These are phyloP conservation scores for Wickerhamomyces kurtzmanii DNA, from an alignment of 805 yeast genomes.

Conservation along the genomic window DNA sequence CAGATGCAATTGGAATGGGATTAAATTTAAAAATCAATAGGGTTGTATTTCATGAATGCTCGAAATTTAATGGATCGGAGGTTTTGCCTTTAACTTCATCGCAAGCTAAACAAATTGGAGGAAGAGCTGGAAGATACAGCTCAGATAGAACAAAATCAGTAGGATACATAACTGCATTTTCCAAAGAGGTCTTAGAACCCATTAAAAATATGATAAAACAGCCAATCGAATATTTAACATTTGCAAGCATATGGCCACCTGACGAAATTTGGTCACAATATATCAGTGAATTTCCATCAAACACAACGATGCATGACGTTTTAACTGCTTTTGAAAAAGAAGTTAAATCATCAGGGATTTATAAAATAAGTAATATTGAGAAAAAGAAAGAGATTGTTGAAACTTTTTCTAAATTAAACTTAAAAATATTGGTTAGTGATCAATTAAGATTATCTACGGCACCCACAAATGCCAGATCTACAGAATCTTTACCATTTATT, in stretches of 20 bases:
- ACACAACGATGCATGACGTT: slow-evolving; percentile 34
- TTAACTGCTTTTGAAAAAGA: slow-evolving; percentile 38
- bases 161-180: slow-evolving; percentile 50
- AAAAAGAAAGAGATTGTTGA: slow-evolving; percentile 30
- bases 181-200: slow-evolving; percentile 28
- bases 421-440: slow-evolving; percentile 41
- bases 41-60: slow-evolving; percentile 58
- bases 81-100: slow-evolving; percentile 44
- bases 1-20: slow-evolving; percentile 98
- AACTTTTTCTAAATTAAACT: slow-evolving; percentile 28
- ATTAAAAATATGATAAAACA: slow-evolving; percentile 38
- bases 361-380: slow-evolving; percentile 26
- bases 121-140: slow-evolving; percentile 64
- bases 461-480: slow-evolving; percentile 38
- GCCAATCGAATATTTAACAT: slow-evolving; percentile 39
- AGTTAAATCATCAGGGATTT: slow-evolving; percentile 19
- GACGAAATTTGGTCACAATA: slow-evolving; percentile 58
- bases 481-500: no score
- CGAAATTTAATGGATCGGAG: slow-evolving; percentile 61
- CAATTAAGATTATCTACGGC: slow-evolving; percentile 50
- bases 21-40: slow-evolving; percentile 77
- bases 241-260: slow-evolving; percentile 78
- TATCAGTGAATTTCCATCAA: slow-evolving; percentile 48
- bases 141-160: slow-evolving; percentile 9
- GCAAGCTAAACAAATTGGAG: slow-evolving; percentile 85